Base-by-base conservation (phyloP, 345 rosid genomes). In the Physaria fendleri region DNA sequence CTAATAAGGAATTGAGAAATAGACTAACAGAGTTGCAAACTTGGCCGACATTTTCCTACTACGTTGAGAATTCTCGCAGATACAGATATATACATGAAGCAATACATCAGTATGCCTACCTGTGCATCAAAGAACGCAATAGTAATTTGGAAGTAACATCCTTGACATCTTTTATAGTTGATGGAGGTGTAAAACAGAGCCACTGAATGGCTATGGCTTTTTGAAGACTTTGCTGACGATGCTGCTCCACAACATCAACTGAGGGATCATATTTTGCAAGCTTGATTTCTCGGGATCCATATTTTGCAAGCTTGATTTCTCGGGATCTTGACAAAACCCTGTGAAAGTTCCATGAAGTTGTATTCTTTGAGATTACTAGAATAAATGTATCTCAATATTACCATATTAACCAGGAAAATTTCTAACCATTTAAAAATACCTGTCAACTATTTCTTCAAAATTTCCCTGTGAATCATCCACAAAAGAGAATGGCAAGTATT, bases 141-240 rank as follows among this genome's bases (percentile, higher is more conserved):
- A 83, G 81, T 69, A 93, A 85, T 75, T 83, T 89, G 53, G 78
- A 65, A 62, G 92, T 77, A 62, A 87, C 74, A 50, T 73, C 86
- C 45, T 79, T 72, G 57, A 83, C 95, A 64, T 85, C 65, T 32
- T 76, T 51, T 72, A 83, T 85, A 40, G 95, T 86, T 51, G 93
- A 81, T 35, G 97, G 98, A 43, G 98, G 95, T 44, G 95, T 86
- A 72, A 92, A 92, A 81, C 98, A 92, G 56, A 92, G 93, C 95
- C 97, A 92, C 69, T 88, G 98, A 66, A 92, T 82, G 38, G 76
- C 92, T 77, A 77, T 81, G 66, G 99, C 97, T 69, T 93, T 93
- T 62, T 89, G 88, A 63, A 93, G 92, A 79, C 97, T 93, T 69
- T 80, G 94, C 75, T 80, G 75, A 62, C 88, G 88, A 56, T 89